Evolutionary conservation across 1,139 yeast species (phyloP).

Genomic region (Saccharomyces hybrid): DNA sequence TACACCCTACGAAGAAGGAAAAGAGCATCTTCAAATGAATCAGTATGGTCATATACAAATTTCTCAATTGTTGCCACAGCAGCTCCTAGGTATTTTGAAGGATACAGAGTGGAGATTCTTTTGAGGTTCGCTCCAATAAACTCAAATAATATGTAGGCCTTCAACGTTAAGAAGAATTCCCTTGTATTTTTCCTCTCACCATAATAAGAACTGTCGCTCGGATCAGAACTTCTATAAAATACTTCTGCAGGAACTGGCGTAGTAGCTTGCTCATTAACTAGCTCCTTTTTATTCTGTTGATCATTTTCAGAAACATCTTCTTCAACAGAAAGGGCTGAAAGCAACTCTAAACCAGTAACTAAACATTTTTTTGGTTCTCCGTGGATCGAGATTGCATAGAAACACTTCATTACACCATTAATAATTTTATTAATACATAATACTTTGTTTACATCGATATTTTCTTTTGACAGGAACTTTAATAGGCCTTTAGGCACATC

Average conservation of each 20-base stretch:
- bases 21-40: slow-evolving; percentile 32
- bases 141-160: slow-evolving; percentile 60
- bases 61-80: slow-evolving; percentile 51
- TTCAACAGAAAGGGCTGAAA: slow-evolving; percentile 23
- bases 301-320: slow-evolving; percentile 15
- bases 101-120: slow-evolving; percentile 47
- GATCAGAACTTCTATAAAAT: background rate
- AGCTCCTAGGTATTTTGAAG: slow-evolving; percentile 70
- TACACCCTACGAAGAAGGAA: slow-evolving; percentile 58
- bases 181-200: slow-evolving; percentile 13
- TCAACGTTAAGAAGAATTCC: slow-evolving; percentile 33
- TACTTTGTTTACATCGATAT: slow-evolving; percentile 17
- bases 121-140: slow-evolving; percentile 47
- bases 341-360: slow-evolving; percentile 57
- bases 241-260: background rate
- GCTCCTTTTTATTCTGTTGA: slow-evolving; percentile 14
- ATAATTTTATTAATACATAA: slow-evolving; percentile 18
- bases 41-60: slow-evolving; percentile 40
- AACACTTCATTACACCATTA: slow-evolving; percentile 40
- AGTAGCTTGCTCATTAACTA: slow-evolving; percentile 1
- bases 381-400: slow-evolving; percentile 50
- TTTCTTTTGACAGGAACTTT: slow-evolving; percentile 30
- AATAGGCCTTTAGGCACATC: slow-evolving; percentile 66
- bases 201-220: background rate
- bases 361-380: slow-evolving; percentile 79